A percentile compares a stretch with the other conserved stretches of the same genome.
Evolutionary conservation across 1,284 basidiomycete genomes (phyloP).

Genomic region (Cerrena zonata): DNA sequence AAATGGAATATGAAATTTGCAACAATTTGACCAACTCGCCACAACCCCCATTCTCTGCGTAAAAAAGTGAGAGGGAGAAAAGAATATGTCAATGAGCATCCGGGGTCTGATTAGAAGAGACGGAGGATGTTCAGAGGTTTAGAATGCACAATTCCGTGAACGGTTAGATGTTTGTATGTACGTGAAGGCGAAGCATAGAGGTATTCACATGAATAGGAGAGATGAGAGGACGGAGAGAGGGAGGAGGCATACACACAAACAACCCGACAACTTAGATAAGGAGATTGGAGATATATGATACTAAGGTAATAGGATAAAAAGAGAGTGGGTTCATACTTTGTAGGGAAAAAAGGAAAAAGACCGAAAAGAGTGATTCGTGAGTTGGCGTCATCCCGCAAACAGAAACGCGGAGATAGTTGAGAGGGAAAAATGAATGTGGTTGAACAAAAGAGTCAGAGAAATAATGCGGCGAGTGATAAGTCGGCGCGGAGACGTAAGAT

Average conservation of each 20-base stretch:
- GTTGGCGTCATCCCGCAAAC: neutral
- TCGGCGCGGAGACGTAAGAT: neutral
- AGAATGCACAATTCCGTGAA: no score
- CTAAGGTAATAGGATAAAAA: neutral
- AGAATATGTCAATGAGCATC: neutral
- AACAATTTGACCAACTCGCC: neutral
- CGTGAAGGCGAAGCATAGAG: neutral
- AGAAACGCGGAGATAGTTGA: neutral
- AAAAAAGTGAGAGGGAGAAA: neutral
- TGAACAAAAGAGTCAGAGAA: conserved; percentile 1
- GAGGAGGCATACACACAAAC: neutral
- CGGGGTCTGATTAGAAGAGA: neutral
- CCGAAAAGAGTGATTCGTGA: neutral
- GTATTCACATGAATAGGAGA: neutral
- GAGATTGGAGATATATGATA: neutral
- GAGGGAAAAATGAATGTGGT: neutral
- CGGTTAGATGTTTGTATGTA: no score
- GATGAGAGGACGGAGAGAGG: neutral
- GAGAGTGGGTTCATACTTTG: neutral
- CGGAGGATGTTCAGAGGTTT: neutral
- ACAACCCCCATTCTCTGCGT: neutral
- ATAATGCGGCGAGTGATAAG: conserved; percentile 1
- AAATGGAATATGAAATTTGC: neutral
- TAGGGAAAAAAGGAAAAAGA: neutral
- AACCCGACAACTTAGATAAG: neutral